Conservation (phyloP, 2,329 filamentous ascomycete species). For the Ampelomyces quisqualis region DNA sequence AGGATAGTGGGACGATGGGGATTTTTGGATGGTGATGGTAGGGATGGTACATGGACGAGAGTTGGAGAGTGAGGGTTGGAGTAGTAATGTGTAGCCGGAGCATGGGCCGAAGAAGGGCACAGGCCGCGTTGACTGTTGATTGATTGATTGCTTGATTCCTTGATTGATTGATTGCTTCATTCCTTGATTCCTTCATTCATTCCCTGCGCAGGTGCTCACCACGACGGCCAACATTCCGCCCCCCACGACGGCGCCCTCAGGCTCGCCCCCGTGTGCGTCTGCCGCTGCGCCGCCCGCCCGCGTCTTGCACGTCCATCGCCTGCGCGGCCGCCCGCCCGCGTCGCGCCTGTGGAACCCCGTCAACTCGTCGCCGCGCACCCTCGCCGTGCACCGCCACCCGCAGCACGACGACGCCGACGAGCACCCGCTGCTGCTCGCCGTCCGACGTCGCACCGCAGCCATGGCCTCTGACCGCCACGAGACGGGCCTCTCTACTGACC, state of each 20-base stretch:
- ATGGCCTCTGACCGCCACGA: conserved; percentile 24
- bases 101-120: too few relatives aligned
- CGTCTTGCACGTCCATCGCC: conserved; percentile 42
- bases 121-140: too few relatives aligned
- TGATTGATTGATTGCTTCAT: too few relatives aligned
- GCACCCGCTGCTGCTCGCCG: conserved; percentile 54
- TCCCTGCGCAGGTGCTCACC: too few relatives aligned
- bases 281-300: conserved; percentile 31
- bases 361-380: conserved; percentile 58
- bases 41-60: neutral
- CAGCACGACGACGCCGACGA: conserved; percentile 49
- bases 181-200: too few relatives aligned
- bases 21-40: neutral
- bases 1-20: neutral
- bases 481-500: too few relatives aligned
- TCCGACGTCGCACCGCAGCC: conserved; percentile 38
- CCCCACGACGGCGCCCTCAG: conserved; percentile 30
- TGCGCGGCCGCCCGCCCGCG: conserved; percentile 42
- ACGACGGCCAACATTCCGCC: conserved; percentile 6
- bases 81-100: too few relatives aligned
- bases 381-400: conserved; percentile 47
- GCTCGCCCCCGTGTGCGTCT: conserved; percentile 30
- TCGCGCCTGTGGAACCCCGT: conserved; percentile 62
- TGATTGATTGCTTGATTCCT: too few relatives aligned
- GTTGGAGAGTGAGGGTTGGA: too few relatives aligned